A percentile compares a stretch with the other conserved stretches of the same genome.
These are phyloP conservation scores for Vitis hybrid DNA, from an alignment of 177 flowering plant genomes.

Conservation along the genomic window DNA sequence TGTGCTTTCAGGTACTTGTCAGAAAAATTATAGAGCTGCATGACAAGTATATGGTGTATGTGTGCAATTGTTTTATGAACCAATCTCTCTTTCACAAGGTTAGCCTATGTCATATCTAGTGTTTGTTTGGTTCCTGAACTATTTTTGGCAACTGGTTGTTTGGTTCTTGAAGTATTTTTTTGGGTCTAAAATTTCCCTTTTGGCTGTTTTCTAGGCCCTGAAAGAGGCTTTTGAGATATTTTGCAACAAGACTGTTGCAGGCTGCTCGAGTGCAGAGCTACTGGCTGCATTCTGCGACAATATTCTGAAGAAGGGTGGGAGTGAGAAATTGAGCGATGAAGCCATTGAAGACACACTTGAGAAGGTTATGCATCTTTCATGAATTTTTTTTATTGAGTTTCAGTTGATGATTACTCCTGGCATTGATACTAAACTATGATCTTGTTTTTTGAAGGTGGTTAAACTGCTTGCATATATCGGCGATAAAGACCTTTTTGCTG, in stretches of 20 bases:
- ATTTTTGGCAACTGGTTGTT: too few species aligned
- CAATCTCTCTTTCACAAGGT: slow-evolving; percentile 42
- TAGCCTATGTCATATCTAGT: slow-evolving; percentile 1
- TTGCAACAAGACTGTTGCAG: slow-evolving; percentile 52
- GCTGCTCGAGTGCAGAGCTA: slow-evolving; percentile 54
- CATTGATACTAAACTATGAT: background rate
- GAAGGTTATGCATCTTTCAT: slow-evolving; percentile 28
- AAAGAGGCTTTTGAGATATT: slow-evolving; percentile 61
- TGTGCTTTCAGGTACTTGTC: slow-evolving; percentile 22
- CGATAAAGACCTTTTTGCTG: slow-evolving; percentile 56
- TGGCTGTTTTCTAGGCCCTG: slow-evolving; percentile 34
- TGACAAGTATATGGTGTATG: slow-evolving; percentile 44
- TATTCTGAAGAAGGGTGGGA: slow-evolving; percentile 58
- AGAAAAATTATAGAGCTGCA: slow-evolving; percentile 44
- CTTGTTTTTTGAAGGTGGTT: slow-evolving; percentile 33
- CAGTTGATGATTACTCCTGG: background rate
- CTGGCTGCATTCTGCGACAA: slow-evolving; percentile 56
- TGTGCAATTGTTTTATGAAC: slow-evolving; percentile 34
- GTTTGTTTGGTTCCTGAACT: too few species aligned
- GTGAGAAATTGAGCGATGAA: slow-evolving; percentile 58
- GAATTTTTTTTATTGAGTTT: background rate
- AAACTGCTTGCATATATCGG: slow-evolving; percentile 49
- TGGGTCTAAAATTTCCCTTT: slow-evolving; percentile 17
- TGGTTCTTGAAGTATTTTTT: slow-evolving; percentile 18
- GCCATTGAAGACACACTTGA: slow-evolving; percentile 59